A percentile compares a stretch with the other conserved stretches of the same genome.
Evolutionary conservation across 305 asterid species (phyloP).

Genomic region (Stenogyne calaminthoides): DNA sequence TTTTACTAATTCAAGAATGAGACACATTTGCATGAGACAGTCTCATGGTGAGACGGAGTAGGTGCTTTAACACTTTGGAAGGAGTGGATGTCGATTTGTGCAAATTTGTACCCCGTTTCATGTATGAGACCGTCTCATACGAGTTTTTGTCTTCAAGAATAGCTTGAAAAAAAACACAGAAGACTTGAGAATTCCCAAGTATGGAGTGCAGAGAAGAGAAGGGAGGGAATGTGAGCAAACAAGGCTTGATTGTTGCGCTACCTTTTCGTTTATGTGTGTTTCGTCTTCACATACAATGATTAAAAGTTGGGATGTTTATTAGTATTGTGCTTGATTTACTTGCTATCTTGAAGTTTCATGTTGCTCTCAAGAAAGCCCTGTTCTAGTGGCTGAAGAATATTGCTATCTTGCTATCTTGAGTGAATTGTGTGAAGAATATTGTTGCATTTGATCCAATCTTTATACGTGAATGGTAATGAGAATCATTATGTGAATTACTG

Average conservation of each 20-base stretch:
- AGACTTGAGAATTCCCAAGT: background rate
- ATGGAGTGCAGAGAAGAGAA: background rate
- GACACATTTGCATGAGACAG: no score
- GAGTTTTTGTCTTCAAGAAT: no score
- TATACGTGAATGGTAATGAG: background rate
- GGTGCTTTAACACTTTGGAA: no score
- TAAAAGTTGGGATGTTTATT: background rate
- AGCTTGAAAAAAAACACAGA: background rate
- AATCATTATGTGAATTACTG: background rate
- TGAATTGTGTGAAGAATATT: background rate
- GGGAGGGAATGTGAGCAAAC: background rate
- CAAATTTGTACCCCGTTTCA: no score
- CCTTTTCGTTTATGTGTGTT: background rate
- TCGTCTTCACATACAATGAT: background rate
- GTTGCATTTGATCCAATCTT: background rate
- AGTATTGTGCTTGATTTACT: background rate
- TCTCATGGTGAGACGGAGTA: no score
- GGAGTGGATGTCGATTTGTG: no score
- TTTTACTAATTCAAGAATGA: background rate
- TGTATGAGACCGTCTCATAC: no score
- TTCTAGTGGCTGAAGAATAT: background rate
- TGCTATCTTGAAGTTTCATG: background rate
- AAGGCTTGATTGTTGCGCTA: background rate
- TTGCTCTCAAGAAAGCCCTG: conserved; percentile 3
- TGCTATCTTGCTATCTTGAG: no score